Evolutionary conservation across 805 yeast species (phyloP).

Genomic region (Komagataella populi): DNA sequence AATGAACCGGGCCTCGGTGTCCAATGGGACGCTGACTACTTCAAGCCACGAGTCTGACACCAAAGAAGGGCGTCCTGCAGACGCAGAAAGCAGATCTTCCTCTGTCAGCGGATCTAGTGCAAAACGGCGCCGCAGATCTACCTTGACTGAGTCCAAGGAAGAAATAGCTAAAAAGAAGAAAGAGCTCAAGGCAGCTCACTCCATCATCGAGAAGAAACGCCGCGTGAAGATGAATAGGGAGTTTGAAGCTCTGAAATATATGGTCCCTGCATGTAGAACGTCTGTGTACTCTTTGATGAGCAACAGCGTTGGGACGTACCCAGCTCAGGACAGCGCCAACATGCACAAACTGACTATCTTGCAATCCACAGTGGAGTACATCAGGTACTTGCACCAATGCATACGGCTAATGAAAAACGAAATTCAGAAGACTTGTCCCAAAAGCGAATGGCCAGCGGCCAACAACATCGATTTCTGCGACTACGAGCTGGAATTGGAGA

Average conservation of each 20-base stretch:
- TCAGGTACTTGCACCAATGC: constrained; percentile 52
- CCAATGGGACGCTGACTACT: not conserved
- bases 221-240: constrained; percentile 71
- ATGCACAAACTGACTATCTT: constrained; percentile 73
- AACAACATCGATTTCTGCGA: constrained; percentile 32
- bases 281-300: constrained; percentile 13
- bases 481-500: constrained; percentile 44
- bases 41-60: not conserved
- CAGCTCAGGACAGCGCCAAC: constrained; percentile 2
- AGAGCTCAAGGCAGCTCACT: constrained; percentile 48
- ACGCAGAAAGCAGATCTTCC: not conserved
- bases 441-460: constrained; percentile 12
- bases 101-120: not conserved
- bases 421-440: constrained; percentile 10
- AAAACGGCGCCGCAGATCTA: constrained; percentile 11
- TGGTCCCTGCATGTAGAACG: constrained; percentile 68
- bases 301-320: not conserved
- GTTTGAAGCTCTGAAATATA: constrained; percentile 64
- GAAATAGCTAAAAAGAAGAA: constrained; percentile 26
- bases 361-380: constrained; percentile 75
- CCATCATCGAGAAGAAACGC: constrained; percentile 69
- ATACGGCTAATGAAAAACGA: constrained; percentile 31
- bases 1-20: not conserved
- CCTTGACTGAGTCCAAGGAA: constrained; percentile 11
- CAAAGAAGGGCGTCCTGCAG: not conserved